These are phyloP conservation scores for Lentinula sp. DNA, from an alignment of 768 basidiomycete species.

Conservation along the genomic window DNA sequence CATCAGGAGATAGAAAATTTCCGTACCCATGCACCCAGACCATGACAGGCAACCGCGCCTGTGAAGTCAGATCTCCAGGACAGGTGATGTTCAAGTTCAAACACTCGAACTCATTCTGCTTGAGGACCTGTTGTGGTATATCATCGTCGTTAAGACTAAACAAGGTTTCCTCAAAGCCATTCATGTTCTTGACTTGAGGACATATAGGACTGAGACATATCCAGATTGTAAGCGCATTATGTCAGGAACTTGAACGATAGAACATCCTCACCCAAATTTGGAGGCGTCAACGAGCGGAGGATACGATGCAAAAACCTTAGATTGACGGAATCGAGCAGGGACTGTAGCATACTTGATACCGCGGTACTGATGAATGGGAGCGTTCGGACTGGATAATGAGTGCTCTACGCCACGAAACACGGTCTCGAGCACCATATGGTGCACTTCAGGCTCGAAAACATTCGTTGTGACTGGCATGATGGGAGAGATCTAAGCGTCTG, in stretches of 20 bases:
- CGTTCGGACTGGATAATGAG: conserved; percentile 45
- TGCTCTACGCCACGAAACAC: conserved; percentile 66
- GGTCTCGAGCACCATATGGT: conserved; percentile 51
- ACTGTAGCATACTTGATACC: conserved; percentile 76
- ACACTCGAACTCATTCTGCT: conserved; percentile 74
- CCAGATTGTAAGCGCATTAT: background rate
- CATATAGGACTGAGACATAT: conserved; percentile 56
- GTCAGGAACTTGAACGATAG: conserved; percentile 1
- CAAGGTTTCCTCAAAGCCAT: conserved; percentile 51
- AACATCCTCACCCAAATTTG: conserved; percentile 51
- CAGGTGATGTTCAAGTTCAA: conserved; percentile 78
- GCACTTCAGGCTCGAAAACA: conserved; percentile 18
- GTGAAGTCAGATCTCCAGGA: conserved; percentile 47
- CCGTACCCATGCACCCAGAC: conserved; percentile 81
- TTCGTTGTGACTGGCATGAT: background rate
- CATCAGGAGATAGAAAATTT: conserved; percentile 3
- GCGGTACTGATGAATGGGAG: conserved; percentile 62
- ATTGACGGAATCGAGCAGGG: conserved; percentile 73
- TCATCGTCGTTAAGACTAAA: conserved; percentile 51
- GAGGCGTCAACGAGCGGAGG: conserved; percentile 56
- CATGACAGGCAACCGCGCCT: conserved; percentile 68
- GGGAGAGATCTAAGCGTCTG: background rate
- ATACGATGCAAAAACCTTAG: conserved; percentile 53
- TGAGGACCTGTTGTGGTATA: conserved; percentile 46
- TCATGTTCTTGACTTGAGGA: conserved; percentile 47